A percentile compares a stretch with the other conserved stretches of the same genome.
phyloP scores from a whole-genome alignment of 2,329 filamentous ascomycete genomes.

The Chaetomiaceae sp. region DNA sequence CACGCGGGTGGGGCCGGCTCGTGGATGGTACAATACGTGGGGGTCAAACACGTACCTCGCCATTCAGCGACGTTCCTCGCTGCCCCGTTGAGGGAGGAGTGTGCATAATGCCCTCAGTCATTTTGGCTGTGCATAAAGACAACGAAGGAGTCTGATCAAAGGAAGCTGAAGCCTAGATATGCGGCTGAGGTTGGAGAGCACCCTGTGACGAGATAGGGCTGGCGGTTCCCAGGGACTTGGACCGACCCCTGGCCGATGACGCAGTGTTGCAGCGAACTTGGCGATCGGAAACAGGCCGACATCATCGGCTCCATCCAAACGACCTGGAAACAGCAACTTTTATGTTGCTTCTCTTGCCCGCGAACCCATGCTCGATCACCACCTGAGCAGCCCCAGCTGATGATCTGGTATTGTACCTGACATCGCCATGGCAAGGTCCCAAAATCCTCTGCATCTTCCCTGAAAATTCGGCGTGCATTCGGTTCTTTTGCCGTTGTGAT shows the following conservation, averaged over 20 bases:
- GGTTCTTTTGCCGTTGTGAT: no score
- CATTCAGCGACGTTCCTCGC: background rate
- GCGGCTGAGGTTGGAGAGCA: background rate
- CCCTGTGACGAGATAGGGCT: constrained; percentile 10
- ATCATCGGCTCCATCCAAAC: background rate
- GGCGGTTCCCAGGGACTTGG: constrained; percentile 1
- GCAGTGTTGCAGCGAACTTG: constrained; percentile 11
- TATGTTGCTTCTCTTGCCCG: no score
- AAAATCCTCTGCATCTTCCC: no score
- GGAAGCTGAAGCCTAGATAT: background rate
- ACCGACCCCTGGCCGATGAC: constrained; percentile 12
- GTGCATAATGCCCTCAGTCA: background rate
- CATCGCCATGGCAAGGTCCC: no score
- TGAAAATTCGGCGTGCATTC: no score
- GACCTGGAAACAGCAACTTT: background rate
- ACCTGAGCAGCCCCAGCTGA: no score
- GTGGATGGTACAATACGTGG: background rate
- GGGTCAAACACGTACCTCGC: constrained; percentile 2
- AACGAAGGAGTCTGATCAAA: background rate
- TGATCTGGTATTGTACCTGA: no score
- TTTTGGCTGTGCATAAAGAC: background rate
- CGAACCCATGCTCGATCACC: no score
- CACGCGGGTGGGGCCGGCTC: no score
- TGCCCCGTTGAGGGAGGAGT: background rate
- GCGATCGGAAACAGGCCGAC: background rate